Evolutionary conservation across 768 basidiomycete species (phyloP).

Genomic region (Erythrobasidium yunnanense): DNA sequence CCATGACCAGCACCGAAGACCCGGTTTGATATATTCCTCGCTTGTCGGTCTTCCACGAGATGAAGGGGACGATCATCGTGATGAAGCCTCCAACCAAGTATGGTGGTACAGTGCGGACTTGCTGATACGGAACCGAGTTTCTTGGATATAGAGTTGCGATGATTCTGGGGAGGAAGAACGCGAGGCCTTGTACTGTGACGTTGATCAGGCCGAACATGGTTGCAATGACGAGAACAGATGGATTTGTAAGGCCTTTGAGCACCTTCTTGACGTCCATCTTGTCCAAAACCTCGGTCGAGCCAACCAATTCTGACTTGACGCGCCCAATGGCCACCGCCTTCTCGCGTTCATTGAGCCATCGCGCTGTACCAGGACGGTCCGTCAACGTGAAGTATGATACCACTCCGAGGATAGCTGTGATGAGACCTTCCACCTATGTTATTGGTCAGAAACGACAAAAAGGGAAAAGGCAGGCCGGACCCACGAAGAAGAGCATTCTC

Average conservation of each 20-base stretch:
- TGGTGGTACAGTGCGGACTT: conserved; percentile 34
- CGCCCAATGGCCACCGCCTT: conserved; percentile 30
- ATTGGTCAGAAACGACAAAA: too few species aligned
- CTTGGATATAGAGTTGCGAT: conserved; percentile 35
- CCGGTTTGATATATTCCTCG: neutral
- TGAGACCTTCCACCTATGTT: conserved; percentile 31
- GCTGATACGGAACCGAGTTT: conserved; percentile 26
- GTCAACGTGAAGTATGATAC: conserved; percentile 27
- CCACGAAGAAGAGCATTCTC: conserved; percentile 28
- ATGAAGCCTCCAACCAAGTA: conserved; percentile 22
- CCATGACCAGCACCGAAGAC: neutral
- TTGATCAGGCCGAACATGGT: conserved; percentile 38
- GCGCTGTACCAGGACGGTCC: conserved; percentile 27
- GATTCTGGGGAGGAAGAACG: conserved; percentile 32
- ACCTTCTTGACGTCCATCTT: conserved; percentile 27
- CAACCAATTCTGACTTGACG: conserved; percentile 37
- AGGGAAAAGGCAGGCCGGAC: too few species aligned
- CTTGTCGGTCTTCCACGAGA: neutral
- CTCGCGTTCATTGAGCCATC: conserved; percentile 32
- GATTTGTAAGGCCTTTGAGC: conserved; percentile 27
- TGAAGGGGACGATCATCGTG: neutral
- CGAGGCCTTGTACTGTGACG: conserved; percentile 27
- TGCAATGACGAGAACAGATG: conserved; percentile 27
- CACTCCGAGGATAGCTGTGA: conserved; percentile 29
- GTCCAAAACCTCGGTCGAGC: conserved; percentile 32